phyloP scores from a whole-genome alignment of 257 asterid genomes.

The Cynanchum wilfordii region DNA sequence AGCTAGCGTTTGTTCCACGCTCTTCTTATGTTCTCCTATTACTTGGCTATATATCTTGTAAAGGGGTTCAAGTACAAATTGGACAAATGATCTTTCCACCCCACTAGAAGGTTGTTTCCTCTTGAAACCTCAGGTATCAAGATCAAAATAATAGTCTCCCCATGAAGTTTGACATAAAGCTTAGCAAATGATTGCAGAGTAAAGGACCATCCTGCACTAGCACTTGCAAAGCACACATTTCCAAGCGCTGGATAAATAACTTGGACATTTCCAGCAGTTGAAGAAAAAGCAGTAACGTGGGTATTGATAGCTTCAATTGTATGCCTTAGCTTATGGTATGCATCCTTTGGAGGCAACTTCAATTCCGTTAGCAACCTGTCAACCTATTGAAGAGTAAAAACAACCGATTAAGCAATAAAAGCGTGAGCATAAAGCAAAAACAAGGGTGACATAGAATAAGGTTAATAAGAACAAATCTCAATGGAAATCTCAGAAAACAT shows the following conservation, averaged over 20 bases:
- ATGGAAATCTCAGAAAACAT: background rate
- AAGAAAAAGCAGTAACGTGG: conserved; percentile 73
- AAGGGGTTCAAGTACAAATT: conserved; percentile 92
- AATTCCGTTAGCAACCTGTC: conserved; percentile 92
- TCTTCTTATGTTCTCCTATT: conserved; percentile 94
- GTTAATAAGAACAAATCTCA: conserved; percentile 2
- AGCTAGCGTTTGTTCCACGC: conserved; percentile 85
- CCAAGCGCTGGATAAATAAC: conserved; percentile 76
- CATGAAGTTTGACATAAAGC: conserved; percentile 88
- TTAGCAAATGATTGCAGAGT: conserved; percentile 92
- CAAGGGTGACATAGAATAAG: background rate
- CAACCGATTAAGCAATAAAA: conserved; percentile 44
- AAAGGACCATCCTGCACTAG: conserved; percentile 99
- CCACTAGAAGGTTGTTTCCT: conserved; percentile 81
- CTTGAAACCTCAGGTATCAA: conserved; percentile 70
- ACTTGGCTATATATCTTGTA: conserved; percentile 94
- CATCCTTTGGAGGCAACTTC: conserved; percentile 92
- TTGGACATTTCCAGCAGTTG: no score
- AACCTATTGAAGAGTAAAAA: conserved; percentile 38
- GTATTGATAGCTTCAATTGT: conserved; percentile 80
- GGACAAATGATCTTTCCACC: conserved; percentile 87
- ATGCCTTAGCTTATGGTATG: conserved; percentile 88
- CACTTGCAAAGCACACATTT: conserved; percentile 94
- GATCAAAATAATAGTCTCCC: conserved; percentile 94
- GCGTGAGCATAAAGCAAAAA: conserved; percentile 14